Evolutionary conservation across 108 stramenopile genomes (phyloP), one percentile per base, ranked within the genome.

Genomic region (Cyclostephanos tholiformis): DNA sequence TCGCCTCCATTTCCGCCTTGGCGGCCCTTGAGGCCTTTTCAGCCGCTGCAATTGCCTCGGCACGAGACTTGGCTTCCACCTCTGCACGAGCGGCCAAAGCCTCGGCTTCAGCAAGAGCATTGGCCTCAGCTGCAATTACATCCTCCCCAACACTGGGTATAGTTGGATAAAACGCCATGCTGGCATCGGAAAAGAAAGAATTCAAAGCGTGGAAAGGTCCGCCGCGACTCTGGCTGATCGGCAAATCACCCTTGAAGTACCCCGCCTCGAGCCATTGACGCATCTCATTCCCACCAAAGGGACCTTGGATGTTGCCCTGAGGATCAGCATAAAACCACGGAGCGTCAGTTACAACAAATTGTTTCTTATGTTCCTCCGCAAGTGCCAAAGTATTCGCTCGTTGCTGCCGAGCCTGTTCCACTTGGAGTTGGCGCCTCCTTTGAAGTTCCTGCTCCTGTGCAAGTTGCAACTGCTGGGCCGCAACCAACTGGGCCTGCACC

Each of bases 191-290:
- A 68, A 93, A 96, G 55, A 84, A 80, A 25, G 71, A 69, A 11
- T 82, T 78, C 27, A 97, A 70, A 11, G 88, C 77, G 50, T 65
- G 68, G 73, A 97, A 97, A 20, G 91, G 89, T 44, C 94, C 97
- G 65, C 51, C 71, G 12, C 78, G 71, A 44, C 86, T 76, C 63
- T 91, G 91, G 35, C 94, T 92, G 41, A 97, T 92, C 12, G 94
- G 94, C 38, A 96, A 77, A 56, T 96, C 92, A 9, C 93, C 94
- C 79, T 97, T 94, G 74, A 98, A 98, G 82, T 98, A 98, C 10
- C 98, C 98, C 50, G 95, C 95, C 72, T 97, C 96, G 48, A 97
- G 83, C 98, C 98, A 98, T 84, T 97, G 96, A 49, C 96, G 84
- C 98, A 98, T 98, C 70, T 97, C 96, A 27, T 91, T 84, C 16